Percentiles rank a stretch among this genome's conserved stretches.
Evolutionary conservation across 768 basidiomycete species (phyloP).

Genomic region (Rhizopogon salebrosus): DNA sequence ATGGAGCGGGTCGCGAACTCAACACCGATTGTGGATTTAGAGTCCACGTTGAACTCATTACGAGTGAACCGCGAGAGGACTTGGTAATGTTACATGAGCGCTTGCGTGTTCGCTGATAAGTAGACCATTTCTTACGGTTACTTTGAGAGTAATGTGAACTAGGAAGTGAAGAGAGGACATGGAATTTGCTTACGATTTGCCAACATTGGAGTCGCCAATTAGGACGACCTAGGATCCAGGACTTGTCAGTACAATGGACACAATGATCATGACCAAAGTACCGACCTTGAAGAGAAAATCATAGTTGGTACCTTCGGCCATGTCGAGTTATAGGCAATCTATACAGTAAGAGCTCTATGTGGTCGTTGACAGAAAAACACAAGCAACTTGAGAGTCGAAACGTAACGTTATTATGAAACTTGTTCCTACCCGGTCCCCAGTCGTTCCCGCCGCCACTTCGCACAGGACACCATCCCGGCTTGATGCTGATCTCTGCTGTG

Average conservation of each 20-base stretch:
- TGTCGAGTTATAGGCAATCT: too few relatives aligned
- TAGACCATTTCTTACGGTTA: constrained; percentile 24
- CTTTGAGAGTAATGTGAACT: constrained; percentile 13
- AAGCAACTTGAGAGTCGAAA: too few relatives aligned
- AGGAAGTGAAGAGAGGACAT: background rate
- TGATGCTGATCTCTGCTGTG: too few relatives aligned
- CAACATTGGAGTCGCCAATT: constrained; percentile 98
- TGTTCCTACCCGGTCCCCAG: too few relatives aligned
- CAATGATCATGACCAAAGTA: background rate
- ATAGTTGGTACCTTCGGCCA: constrained; percentile 95
- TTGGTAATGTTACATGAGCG: constrained; percentile 28
- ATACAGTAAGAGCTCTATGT: too few relatives aligned
- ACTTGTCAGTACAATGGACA: background rate
- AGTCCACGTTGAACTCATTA: constrained; percentile 98
- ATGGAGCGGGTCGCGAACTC: constrained; percentile 97
- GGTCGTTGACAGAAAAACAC: too few relatives aligned
- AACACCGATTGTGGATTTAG: constrained; percentile 98
- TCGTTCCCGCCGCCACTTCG: too few relatives aligned
- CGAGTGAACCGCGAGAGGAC: constrained; percentile 99
- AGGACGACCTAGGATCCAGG: constrained; percentile 87
- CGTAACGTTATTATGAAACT: too few relatives aligned
- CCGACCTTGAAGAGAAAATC: constrained; percentile 98
- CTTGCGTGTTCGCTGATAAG: background rate
- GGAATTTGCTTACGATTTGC: constrained; percentile 84
- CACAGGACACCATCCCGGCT: too few relatives aligned